phyloP scores from a whole-genome alignment of 2,329 filamentous ascomycete species.

The Capronia americana region DNA sequence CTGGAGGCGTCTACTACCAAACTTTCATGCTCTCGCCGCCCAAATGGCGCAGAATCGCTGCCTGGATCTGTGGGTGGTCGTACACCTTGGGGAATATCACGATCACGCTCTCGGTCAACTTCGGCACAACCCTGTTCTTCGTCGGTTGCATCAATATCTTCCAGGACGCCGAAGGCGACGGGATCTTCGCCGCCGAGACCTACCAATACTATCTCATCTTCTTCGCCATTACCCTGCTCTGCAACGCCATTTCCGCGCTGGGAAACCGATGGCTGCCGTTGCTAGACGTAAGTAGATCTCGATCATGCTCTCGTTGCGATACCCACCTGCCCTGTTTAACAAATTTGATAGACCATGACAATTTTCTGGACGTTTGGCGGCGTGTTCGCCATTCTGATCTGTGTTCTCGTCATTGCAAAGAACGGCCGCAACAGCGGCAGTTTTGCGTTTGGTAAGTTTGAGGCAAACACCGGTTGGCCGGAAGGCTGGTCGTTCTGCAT shows the following conservation, averaged over 20 bases:
- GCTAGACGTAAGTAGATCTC: conserved; percentile 65
- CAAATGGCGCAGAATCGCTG: conserved; percentile 66
- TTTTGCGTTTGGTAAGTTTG: conserved; percentile 63
- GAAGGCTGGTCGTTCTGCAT: conserved; percentile 76
- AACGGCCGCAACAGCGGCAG: conserved; percentile 67
- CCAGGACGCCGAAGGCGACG: conserved; percentile 53
- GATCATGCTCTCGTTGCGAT: conserved; percentile 5
- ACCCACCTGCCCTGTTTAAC: conserved; percentile 5
- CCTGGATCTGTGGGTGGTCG: conserved; percentile 77
- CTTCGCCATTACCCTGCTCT: conserved; percentile 9
- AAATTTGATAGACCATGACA: conserved; percentile 65
- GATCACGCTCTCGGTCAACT: conserved; percentile 80
- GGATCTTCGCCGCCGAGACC: conserved; percentile 52
- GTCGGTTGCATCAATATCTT: conserved; percentile 64
- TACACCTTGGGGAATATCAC: conserved; percentile 82
- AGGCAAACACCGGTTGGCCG: conserved; percentile 63
- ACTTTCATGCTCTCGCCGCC: conserved; percentile 74
- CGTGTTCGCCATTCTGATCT: conserved; percentile 69
- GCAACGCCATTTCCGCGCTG: conserved; percentile 49
- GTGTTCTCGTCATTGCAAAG: conserved; percentile 70
- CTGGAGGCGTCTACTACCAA: conserved; percentile 79
- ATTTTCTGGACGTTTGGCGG: conserved; percentile 78
- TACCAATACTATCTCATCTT: conserved; percentile 17
- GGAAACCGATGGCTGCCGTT: conserved; percentile 30
- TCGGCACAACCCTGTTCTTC: conserved; percentile 61